Evolutionary conservation across 768 basidiomycete genomes (phyloP).

Genomic region (Leccinum boreale): DNA sequence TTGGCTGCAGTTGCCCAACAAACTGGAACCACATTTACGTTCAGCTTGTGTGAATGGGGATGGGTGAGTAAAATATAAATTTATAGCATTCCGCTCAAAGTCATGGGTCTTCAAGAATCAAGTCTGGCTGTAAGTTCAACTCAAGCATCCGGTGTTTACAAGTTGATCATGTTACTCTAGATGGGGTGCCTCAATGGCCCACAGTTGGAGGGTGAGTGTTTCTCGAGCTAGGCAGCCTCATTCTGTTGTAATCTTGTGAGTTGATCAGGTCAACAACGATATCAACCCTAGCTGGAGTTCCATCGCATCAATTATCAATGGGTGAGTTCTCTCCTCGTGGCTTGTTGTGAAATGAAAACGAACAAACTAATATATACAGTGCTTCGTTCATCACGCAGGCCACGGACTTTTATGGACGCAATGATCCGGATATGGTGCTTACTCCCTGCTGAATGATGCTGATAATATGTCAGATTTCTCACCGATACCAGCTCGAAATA

Average conservation of each 20-base stretch:
- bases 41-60: slow-evolving; percentile 68
- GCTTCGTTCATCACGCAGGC: slow-evolving; percentile 64
- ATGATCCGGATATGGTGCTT: slow-evolving; percentile 62
- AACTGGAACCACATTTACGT: slow-evolving; percentile 52
- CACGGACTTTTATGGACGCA: slow-evolving; percentile 60
- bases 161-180: slow-evolving; percentile 24
- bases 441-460: not conserved
- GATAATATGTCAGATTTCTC: not conserved
- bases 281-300: slow-evolving; percentile 46
- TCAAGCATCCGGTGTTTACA: slow-evolving; percentile 14
- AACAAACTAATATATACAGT: slow-evolving; percentile 28
- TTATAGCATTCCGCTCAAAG: not conserved
- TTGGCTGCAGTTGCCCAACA: slow-evolving; percentile 42
- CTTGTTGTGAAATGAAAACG: not conserved
- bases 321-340: slow-evolving; percentile 28
- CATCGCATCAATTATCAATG: slow-evolving; percentile 52
- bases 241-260: not conserved
- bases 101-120: slow-evolving; percentile 42
- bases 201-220: slow-evolving; percentile 45
- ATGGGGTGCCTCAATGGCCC: slow-evolving; percentile 29
- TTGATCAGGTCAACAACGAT: slow-evolving; percentile 14
- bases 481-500: slow-evolving; percentile 46
- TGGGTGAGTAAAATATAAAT: slow-evolving; percentile 38
- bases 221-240: not conserved
- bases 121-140: slow-evolving; percentile 56